Evolutionary conservation across 192 early-diverging fungal species (phyloP).

Genomic region (Podila minutissima): DNA sequence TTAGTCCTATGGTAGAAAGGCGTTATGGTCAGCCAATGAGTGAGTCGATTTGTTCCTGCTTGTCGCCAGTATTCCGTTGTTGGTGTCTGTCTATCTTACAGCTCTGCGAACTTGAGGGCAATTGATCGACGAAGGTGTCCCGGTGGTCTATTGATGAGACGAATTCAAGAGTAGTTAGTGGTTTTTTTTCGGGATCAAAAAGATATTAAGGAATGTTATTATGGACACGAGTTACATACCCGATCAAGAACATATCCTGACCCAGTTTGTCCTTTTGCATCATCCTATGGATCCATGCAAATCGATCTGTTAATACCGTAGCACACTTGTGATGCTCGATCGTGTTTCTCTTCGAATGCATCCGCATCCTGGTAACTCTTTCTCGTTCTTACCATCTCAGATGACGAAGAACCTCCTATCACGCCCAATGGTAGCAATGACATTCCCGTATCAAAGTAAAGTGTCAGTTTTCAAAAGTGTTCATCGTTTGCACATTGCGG

Average conservation of each 20-base stretch:
- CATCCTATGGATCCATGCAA: conserved; percentile 63
- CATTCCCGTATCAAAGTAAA: background rate
- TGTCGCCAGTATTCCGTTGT: no score
- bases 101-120: conserved; percentile 75
- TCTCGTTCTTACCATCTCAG: conserved; percentile 44
- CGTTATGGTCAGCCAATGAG: background rate
- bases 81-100: conserved; percentile 52
- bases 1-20: conserved; percentile 25
- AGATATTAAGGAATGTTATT: background rate
- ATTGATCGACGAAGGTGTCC: conserved; percentile 73
- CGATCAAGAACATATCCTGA: conserved; percentile 87
- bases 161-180: background rate
- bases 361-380: background rate
- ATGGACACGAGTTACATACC: conserved; percentile 33
- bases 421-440: background rate
- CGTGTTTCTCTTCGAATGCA: background rate
- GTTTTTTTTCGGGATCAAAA: background rate
- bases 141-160: conserved; percentile 60
- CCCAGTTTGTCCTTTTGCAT: conserved; percentile 84
- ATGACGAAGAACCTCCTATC: conserved; percentile 53
- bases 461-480: background rate
- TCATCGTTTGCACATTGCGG: no score
- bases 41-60: background rate
- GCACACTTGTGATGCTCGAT: no score
- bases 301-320: background rate